Percentiles rank a stretch among this genome's conserved stretches.
Evolutionary conservation across 768 basidiomycete species (phyloP).

Genomic region (Russula brevipes): DNA sequence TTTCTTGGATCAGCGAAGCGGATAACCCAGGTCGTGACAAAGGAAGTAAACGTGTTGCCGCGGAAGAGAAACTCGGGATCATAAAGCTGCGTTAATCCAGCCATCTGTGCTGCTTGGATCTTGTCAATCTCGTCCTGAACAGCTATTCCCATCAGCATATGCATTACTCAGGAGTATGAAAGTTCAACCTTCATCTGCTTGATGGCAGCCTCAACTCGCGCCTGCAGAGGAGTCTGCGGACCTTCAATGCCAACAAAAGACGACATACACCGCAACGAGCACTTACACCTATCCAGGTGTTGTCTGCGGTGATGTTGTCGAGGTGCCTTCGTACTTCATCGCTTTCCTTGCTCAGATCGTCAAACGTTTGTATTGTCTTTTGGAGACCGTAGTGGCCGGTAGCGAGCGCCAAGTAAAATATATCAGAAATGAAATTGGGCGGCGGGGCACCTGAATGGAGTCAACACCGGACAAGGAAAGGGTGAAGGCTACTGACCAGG

Average conservation of each 20-base stretch:
- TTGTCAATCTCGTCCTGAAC: slow-evolving; percentile 63
- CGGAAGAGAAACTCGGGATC: slow-evolving; percentile 81
- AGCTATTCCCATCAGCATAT: not conserved
- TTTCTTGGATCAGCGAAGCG: slow-evolving; percentile 80
- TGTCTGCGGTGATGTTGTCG: slow-evolving; percentile 69
- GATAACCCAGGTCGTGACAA: slow-evolving; percentile 91
- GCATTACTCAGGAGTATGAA: not conserved
- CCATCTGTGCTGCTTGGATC: slow-evolving; percentile 65
- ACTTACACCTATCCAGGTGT: slow-evolving; percentile 78
- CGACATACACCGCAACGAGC: not conserved
- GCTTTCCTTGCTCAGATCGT: slow-evolving; percentile 65
- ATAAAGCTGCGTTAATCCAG: slow-evolving; percentile 79
- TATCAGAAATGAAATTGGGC: slow-evolving; percentile 91
- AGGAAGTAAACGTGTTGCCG: slow-evolving; percentile 78
- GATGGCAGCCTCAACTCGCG: slow-evolving; percentile 72
- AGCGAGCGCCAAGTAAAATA: slow-evolving; percentile 85
- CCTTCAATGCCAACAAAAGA: slow-evolving; percentile 6
- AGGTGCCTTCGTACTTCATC: slow-evolving; percentile 75
- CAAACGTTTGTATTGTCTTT: slow-evolving; percentile 71
- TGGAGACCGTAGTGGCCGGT: slow-evolving; percentile 87
- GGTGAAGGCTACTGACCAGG: slow-evolving; percentile 35
- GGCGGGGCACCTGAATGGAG: slow-evolving; percentile 38
- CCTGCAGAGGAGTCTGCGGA: slow-evolving; percentile 61
- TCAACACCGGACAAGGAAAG: slow-evolving; percentile 27
- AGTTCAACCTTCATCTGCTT: slow-evolving; percentile 54